Conservation (phyloP, 2,329 filamentous ascomycete species). For the Sporothrix sp. region DNA sequence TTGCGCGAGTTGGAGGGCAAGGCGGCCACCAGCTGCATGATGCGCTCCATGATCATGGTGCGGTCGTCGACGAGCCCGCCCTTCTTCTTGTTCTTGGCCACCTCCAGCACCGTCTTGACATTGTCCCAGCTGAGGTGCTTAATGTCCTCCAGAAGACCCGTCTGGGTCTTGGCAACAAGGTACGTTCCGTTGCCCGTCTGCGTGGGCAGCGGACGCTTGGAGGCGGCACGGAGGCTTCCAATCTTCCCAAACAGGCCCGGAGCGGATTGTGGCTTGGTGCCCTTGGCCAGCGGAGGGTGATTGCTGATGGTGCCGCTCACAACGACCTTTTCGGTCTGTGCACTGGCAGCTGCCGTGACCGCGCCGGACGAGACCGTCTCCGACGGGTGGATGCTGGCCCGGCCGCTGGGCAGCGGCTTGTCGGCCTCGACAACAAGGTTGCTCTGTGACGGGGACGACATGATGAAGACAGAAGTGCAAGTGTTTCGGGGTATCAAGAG, state of each 20-base stretch:
- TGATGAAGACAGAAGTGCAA: no score
- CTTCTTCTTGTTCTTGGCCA: constrained; percentile 53
- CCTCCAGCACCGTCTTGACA: constrained; percentile 44
- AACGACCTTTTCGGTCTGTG: background rate
- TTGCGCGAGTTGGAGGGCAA: constrained; percentile 53
- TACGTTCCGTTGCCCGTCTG: constrained; percentile 56
- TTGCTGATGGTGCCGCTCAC: constrained; percentile 11
- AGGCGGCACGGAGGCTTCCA: constrained; percentile 19
- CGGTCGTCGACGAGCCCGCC: constrained; percentile 62
- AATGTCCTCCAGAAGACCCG: constrained; percentile 47
- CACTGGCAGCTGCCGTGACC: background rate
- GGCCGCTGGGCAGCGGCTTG: background rate
- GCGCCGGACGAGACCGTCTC: background rate
- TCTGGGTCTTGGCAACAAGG: constrained; percentile 35
- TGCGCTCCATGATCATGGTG: constrained; percentile 65
- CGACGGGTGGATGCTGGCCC: background rate
- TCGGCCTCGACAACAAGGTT: background rate
- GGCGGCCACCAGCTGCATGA: constrained; percentile 59
- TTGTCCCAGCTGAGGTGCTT: constrained; percentile 38
- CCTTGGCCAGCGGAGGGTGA: constrained; percentile 17
- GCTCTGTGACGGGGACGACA: background rate
- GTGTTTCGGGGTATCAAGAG: background rate
- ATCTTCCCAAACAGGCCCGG: background rate
- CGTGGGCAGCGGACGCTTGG: constrained; percentile 51
- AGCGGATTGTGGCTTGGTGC: constrained; percentile 18